A percentile compares a stretch with the other conserved stretches of the same genome.
These are phyloP conservation scores for Lactifluus volemus DNA, from an alignment of 768 basidiomycete genomes.

Conservation along the genomic window DNA sequence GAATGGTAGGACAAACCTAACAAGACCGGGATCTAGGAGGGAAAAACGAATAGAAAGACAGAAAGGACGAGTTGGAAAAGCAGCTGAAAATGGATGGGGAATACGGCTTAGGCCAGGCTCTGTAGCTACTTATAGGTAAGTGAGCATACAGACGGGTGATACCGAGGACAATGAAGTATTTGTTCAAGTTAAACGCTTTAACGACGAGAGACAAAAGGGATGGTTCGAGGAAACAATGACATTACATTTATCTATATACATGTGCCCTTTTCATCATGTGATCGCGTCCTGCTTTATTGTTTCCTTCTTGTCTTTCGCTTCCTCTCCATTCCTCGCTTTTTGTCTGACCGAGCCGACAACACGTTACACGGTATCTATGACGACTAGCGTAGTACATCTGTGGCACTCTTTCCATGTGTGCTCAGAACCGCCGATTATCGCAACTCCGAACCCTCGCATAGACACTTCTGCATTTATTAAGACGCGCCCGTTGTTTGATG, in stretches of 20 bases:
- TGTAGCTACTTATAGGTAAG: constrained; percentile 25
- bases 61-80: background rate
- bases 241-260: constrained; percentile 19
- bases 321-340: background rate
- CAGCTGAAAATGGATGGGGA: constrained; percentile 11
- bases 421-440: background rate
- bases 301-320: background rate
- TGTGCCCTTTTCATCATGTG: constrained; percentile 23
- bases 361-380: background rate
- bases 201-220: constrained; percentile 27
- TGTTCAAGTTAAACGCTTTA: constrained; percentile 15
- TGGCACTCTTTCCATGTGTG: background rate
- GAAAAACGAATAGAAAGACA: constrained; percentile 11
- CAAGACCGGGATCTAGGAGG: constrained; percentile 5
- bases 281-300: constrained; percentile 18
- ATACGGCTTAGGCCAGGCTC: background rate
- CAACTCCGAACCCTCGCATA: too few relatives aligned
- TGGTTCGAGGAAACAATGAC: constrained; percentile 18
- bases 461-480: too few relatives aligned
- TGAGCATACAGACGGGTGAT: constrained; percentile 13
- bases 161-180: constrained; percentile 24
- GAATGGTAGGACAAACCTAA: background rate
- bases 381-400: background rate
- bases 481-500: too few relatives aligned
- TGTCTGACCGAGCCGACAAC: background rate